These are phyloP conservation scores for Pyrenophora teres DNA, from an alignment of 2,329 filamentous ascomycete genomes.

Conservation along the genomic window DNA sequence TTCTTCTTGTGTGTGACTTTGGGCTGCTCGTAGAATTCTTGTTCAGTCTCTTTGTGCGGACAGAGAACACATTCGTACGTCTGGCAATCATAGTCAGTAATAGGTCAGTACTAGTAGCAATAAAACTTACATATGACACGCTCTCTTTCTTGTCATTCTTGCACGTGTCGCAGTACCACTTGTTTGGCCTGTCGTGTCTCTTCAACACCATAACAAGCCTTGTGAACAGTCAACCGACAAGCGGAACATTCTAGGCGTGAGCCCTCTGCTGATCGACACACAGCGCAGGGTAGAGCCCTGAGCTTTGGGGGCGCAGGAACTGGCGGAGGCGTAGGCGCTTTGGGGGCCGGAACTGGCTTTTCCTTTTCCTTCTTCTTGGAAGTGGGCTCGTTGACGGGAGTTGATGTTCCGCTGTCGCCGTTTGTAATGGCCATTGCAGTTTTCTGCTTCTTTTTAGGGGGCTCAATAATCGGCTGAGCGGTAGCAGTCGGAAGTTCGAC, in stretches of 20 bases:
- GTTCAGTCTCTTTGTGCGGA: constrained; percentile 77
- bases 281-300: constrained; percentile 77
- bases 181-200: constrained; percentile 65
- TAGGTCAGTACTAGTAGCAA: not conserved
- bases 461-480: constrained; percentile 49
- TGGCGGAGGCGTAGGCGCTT: constrained; percentile 61
- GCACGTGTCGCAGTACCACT: constrained; percentile 97
- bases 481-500: constrained; percentile 30
- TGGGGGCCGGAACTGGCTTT: constrained; percentile 53
- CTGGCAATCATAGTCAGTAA: constrained; percentile 49
- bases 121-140: constrained; percentile 76
- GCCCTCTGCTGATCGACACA: constrained; percentile 74
- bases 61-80: constrained; percentile 93
- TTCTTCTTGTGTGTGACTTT: constrained; percentile 86
- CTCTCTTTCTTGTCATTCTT: constrained; percentile 89
- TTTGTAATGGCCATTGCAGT: constrained; percentile 45
- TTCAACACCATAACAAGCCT: constrained; percentile 87
- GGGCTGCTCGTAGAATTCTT: constrained; percentile 82
- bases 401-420: constrained; percentile 55
- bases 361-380: constrained; percentile 47
- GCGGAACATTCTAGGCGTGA: constrained; percentile 73
- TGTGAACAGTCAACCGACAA: constrained; percentile 89
- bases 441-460: constrained; percentile 66
- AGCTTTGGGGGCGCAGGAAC: constrained; percentile 79
- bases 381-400: constrained; percentile 49